Conservation (phyloP, 2,329 filamentous ascomycete species). For the Fusarium anguioides region DNA sequence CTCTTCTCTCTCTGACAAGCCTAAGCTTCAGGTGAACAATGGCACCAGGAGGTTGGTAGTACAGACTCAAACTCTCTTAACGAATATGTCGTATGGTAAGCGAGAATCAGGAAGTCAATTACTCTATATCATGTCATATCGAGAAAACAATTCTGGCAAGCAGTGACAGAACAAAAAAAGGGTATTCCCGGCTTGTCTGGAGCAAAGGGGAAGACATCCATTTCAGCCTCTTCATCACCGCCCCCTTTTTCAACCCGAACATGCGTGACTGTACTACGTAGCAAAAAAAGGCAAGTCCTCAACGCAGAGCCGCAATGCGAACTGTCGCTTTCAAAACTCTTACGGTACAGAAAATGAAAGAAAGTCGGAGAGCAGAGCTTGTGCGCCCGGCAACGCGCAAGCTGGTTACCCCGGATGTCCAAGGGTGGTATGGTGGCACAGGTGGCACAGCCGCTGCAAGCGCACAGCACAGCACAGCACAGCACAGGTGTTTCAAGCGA, state of each 20-base stretch:
- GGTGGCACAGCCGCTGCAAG: neutral
- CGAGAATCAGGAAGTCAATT: neutral
- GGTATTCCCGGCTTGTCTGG: neutral
- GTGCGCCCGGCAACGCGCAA: neutral
- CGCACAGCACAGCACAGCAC: neutral
- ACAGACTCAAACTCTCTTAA: slow-evolving; percentile 1
- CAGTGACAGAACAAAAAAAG: neutral
- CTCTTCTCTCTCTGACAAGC: slow-evolving; percentile 14
- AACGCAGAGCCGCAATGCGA: neutral
- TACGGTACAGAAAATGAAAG: neutral
- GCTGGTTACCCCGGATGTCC: slow-evolving; percentile 14
- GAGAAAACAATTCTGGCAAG: neutral
- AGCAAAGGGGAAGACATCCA: neutral
- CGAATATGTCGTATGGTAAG: neutral
- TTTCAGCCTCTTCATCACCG: neutral
- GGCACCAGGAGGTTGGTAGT: slow-evolving; percentile 4
- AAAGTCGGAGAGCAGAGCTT: neutral
- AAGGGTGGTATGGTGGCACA: neutral
- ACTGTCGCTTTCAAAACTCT: neutral
- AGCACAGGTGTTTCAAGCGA: slow-evolving; percentile 28
- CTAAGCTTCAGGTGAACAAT: slow-evolving; percentile 1
- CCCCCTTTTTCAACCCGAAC: neutral
- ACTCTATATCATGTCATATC: neutral
- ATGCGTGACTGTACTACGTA: neutral
- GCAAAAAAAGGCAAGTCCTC: neutral